Conservation (phyloP, 257 asterid genomes). For the Ocimum tenuiflorum region DNA sequence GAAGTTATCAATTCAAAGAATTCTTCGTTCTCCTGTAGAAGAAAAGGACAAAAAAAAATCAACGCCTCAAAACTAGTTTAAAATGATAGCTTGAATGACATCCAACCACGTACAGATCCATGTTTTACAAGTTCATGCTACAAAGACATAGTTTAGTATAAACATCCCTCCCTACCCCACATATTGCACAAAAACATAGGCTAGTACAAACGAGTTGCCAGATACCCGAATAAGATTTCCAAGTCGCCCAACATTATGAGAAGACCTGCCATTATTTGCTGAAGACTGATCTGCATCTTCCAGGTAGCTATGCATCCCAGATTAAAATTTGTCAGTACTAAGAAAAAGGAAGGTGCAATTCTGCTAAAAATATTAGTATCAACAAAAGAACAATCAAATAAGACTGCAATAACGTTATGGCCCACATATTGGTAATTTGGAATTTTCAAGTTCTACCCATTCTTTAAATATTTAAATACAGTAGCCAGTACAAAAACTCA, state of each 20-base stretch:
- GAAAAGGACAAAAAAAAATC: conserved; percentile 2
- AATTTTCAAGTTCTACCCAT: background rate
- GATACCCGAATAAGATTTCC: conserved; percentile 87
- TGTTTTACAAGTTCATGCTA: background rate
- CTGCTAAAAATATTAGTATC: background rate
- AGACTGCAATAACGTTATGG: background rate
- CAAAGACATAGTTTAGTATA: background rate
- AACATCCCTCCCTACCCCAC: background rate
- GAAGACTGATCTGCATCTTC: conserved; percentile 66
- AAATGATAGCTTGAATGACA: background rate
- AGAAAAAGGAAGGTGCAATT: background rate
- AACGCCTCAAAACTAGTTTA: background rate
- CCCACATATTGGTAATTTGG: background rate
- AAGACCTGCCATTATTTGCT: conserved; percentile 61
- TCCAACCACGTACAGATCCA: conserved; percentile 13
- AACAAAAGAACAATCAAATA: background rate
- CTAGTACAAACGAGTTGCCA: conserved; percentile 3
- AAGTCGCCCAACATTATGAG: conserved; percentile 82
- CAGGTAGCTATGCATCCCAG: conserved; percentile 51
- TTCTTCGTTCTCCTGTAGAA: conserved; percentile 88
- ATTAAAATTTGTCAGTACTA: background rate
- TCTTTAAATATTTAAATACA: background rate
- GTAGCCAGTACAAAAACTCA: background rate
- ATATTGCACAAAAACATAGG: background rate
- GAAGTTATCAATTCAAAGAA: conserved; percentile 82